Evolutionary conservation across 768 basidiomycete genomes (phyloP), one percentile per base, ranked within the genome.

Genomic region (Saitozyma podzolica): DNA sequence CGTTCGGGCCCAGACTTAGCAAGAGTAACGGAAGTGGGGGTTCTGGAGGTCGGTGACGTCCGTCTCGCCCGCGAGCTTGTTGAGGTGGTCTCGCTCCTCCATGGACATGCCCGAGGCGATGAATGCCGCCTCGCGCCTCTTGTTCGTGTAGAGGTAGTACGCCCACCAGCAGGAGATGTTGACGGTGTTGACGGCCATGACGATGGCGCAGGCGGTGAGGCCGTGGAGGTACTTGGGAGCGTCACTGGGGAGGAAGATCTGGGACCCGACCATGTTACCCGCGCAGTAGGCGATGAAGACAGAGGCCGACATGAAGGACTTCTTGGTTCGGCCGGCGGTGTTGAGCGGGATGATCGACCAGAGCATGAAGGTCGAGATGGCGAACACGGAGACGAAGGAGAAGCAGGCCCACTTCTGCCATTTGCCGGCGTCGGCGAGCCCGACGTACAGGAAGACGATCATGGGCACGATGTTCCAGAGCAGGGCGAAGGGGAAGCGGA

Each of bases 1-100:
- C 2, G 29, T 29, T 29, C 29, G 29, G 29, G 29, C 29, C 29
- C 29, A 29, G 29, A 5, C 29, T 29, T 56, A 62, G 55, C 61
- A 64, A n/a, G 54, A 39, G 56, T 66, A 66, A 37, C 65, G 61
- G 58, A 59, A 67, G 43, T 67, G 65, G 8, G 58, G 57, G 62
- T 67, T 67, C 40, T 63, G 50, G 9, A 50, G 19, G 42, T 70
- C 68, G 2, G 65, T 70, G 9, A 61, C 82, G 49, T 70, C 68
- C 37, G 51, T 61, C 50, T 64, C 63, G 6, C 66, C 66, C 6
- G 55, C 57, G 6, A 64, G n/a, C 60, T 70, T 67, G 63, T 63
- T 61, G 10, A 51, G 56, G 20, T 64, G 40, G 6, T 62, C 62
- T 16, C 59, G 54, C 52, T 70, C 66, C 50, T 62, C 65, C 56